Conservation (phyloP, 1,284 basidiomycete species). For the Vanrija sp. region DNA sequence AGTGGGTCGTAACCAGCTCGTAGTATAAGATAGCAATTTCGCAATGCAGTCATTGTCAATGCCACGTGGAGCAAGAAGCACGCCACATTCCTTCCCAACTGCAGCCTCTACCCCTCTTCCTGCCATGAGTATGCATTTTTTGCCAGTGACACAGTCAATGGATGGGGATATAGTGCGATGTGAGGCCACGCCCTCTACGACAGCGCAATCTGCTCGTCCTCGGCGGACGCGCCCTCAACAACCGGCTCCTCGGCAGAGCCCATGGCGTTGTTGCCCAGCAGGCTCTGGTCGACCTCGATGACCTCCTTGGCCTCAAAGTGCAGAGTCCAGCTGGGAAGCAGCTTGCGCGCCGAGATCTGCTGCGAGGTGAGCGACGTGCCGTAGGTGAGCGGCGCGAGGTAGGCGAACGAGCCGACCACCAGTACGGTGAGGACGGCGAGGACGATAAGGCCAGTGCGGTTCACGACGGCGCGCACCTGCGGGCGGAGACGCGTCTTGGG, state of each 20-base stretch:
- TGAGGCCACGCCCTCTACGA: too few species aligned
- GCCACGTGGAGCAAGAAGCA: too few species aligned
- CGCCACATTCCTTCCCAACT: too few species aligned
- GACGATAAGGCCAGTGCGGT: conserved; percentile 55
- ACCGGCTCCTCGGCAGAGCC: neutral
- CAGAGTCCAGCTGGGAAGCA: conserved; percentile 43
- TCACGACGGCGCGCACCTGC: conserved; percentile 63
- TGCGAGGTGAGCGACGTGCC: conserved; percentile 89
- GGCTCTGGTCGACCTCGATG: conserved; percentile 5
- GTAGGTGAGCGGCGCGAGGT: conserved; percentile 82
- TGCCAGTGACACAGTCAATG: neutral
- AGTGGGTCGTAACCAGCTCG: neutral
- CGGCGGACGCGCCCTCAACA: neutral
- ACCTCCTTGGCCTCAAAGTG: conserved; percentile 45
- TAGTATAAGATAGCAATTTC: neutral
- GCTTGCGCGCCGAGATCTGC: conserved; percentile 44
- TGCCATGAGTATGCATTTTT: neutral
- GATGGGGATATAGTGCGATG: neutral
- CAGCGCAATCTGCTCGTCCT: neutral
- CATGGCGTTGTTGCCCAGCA: neutral
- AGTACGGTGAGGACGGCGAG: conserved; percentile 56
- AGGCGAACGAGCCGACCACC: conserved; percentile 67
- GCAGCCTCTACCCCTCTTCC: too few species aligned
- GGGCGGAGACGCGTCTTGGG: conserved; percentile 60
- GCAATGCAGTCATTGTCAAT: neutral